phyloP scores from a whole-genome alignment of 768 basidiomycete species.

The Lanmaoa rubissima region DNA sequence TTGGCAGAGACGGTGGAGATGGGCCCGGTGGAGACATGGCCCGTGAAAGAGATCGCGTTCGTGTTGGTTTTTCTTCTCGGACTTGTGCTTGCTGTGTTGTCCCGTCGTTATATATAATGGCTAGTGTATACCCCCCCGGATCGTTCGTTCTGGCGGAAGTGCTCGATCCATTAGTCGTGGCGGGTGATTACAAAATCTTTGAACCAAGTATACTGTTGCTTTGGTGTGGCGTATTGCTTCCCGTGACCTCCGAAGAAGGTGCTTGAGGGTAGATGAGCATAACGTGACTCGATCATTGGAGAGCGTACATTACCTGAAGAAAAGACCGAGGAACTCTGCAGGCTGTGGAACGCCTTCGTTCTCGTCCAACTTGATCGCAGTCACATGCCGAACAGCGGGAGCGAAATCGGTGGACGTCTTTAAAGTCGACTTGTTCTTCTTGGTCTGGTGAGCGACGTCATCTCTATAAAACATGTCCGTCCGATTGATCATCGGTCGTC shows the following conservation, averaged over 20 bases:
- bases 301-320: conserved; percentile 62
- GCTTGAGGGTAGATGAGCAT: conserved; percentile 32
- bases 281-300: background rate
- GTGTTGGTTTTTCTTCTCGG: conserved; percentile 24
- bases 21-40: conserved; percentile 41
- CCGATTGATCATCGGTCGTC: conserved; percentile 48
- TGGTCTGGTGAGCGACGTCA: conserved; percentile 11
- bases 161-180: conserved; percentile 8
- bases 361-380: background rate
- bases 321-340: conserved; percentile 47
- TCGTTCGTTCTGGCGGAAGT: background rate
- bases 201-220: conserved; percentile 76
- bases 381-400: background rate
- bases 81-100: conserved; percentile 21
- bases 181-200: conserved; percentile 57
- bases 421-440: background rate
- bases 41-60: conserved; percentile 18
- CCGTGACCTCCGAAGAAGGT: conserved; percentile 82
- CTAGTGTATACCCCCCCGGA: background rate
- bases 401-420: conserved; percentile 7
- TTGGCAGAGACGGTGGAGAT: conserved; percentile 53
- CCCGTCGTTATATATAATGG: conserved; percentile 8
- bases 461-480: conserved; percentile 64
- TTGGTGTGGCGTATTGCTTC: conserved; percentile 62
- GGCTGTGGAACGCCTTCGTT: background rate